Evolutionary conservation across 2,329 filamentous ascomycete genomes (phyloP).

Genomic region (Tolypocladium ovalisporum): DNA sequence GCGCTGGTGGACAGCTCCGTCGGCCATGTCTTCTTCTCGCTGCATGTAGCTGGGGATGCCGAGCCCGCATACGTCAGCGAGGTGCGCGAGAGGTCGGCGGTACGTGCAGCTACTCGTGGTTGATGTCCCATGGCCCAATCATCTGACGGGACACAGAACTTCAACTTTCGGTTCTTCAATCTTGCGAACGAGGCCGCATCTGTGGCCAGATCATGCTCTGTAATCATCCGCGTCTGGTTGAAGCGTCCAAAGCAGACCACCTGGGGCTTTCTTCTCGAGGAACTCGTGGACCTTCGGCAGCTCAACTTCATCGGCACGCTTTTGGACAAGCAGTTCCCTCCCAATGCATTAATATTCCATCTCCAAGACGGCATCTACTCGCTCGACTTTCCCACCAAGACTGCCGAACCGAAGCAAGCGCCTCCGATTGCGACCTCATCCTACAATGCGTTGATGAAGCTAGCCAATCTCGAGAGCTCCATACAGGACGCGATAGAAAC

Average conservation of each 20-base stretch:
- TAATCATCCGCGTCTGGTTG: slow-evolving; percentile 69
- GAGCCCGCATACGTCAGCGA: slow-evolving; percentile 90
- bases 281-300: slow-evolving; percentile 58
- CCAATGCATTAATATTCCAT: slow-evolving; percentile 77
- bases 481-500: slow-evolving; percentile 82
- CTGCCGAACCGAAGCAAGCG: slow-evolving; percentile 41
- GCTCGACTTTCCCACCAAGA: slow-evolving; percentile 50
- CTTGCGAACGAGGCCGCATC: slow-evolving; percentile 50
- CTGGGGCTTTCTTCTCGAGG: slow-evolving; percentile 57
- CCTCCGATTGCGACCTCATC: slow-evolving; percentile 55
- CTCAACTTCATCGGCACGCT: slow-evolving; percentile 72
- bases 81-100: slow-evolving; percentile 62
- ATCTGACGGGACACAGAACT: slow-evolving; percentile 44
- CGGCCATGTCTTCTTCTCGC: slow-evolving; percentile 80
- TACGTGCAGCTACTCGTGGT: slow-evolving; percentile 15
- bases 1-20: slow-evolving; percentile 59
- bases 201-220: slow-evolving; percentile 52
- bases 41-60: slow-evolving; percentile 56
- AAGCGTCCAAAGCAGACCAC: slow-evolving; percentile 37
- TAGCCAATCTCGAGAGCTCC: slow-evolving; percentile 80
- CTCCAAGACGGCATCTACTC: slow-evolving; percentile 81
- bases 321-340: slow-evolving; percentile 59
- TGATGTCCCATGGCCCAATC: background rate
- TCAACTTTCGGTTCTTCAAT: slow-evolving; percentile 79
- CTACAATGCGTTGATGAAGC: slow-evolving; percentile 77